Conservation (phyloP, 2,329 filamentous ascomycete species). For the Aspergillus melleus region DNA sequence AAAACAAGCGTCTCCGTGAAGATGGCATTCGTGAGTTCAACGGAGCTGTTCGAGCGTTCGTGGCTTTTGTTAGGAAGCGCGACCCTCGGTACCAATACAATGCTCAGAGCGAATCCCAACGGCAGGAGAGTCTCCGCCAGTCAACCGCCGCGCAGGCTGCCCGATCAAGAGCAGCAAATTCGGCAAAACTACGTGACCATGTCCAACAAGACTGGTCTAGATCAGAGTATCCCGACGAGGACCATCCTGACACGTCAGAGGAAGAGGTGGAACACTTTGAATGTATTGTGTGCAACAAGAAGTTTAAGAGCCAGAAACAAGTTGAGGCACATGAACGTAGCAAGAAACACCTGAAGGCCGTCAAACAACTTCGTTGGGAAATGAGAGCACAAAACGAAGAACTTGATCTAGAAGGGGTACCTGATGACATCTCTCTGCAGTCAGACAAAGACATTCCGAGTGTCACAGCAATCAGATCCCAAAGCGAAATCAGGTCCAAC, state of each 20-base stretch:
- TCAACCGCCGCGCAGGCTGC: constrained; percentile 82
- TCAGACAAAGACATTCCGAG: too few relatives aligned
- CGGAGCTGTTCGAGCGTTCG: constrained; percentile 81
- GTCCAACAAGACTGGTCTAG: constrained; percentile 75
- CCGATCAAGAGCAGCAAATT: constrained; percentile 76
- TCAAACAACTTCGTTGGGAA: constrained; percentile 74
- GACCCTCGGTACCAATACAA: constrained; percentile 83
- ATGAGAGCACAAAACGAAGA: constrained; percentile 78
- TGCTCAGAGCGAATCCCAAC: constrained; percentile 73
- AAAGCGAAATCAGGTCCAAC: neutral
- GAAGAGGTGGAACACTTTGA: constrained; percentile 58
- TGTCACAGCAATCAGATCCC: neutral
- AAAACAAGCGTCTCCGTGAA: constrained; percentile 82
- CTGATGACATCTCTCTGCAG: neutral
- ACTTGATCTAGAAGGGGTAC: constrained; percentile 23
- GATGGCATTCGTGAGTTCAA: constrained; percentile 87
- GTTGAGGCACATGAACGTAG: constrained; percentile 90
- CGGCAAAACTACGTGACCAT: constrained; percentile 66
- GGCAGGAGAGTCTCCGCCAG: constrained; percentile 74
- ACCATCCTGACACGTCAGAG: constrained; percentile 48
- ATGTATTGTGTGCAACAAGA: constrained; percentile 64
- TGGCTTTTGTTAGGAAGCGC: constrained; percentile 85
- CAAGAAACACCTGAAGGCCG: constrained; percentile 90
- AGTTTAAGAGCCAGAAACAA: constrained; percentile 87
- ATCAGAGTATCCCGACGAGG: constrained; percentile 55